These are phyloP conservation scores for Pichia nanzhaoensis DNA, from an alignment of 805 yeast species.

Conservation along the genomic window DNA sequence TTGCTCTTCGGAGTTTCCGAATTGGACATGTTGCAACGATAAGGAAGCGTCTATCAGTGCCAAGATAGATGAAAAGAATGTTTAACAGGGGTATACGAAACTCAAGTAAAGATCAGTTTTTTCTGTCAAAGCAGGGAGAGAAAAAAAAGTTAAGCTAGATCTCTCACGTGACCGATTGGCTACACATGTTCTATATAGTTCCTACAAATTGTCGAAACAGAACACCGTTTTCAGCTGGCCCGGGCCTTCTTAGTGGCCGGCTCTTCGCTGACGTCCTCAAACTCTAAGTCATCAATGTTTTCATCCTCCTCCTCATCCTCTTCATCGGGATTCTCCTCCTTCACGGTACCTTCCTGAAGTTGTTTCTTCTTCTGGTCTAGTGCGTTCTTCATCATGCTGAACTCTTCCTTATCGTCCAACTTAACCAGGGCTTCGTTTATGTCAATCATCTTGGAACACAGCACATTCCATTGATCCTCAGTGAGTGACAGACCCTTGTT, in stretches of 20 bases:
- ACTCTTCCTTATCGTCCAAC: constrained; percentile 25
- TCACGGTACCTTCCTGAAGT: background rate
- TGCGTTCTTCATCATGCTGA: constrained; percentile 15
- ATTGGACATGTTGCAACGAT: too few relatives aligned
- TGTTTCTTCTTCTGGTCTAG: background rate
- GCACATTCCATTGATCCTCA: constrained; percentile 45
- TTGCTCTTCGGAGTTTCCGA: too few relatives aligned
- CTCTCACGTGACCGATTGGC: too few relatives aligned
- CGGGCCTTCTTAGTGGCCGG: constrained; percentile 11
- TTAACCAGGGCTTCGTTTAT: constrained; percentile 44
- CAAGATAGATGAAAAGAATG: too few relatives aligned
- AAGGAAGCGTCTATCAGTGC: too few relatives aligned
- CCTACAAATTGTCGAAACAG: too few relatives aligned
- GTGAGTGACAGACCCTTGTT: constrained; percentile 66
- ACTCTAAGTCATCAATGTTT: constrained; percentile 16
- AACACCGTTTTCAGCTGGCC: constrained; percentile 2
- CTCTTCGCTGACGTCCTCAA: constrained; percentile 18
- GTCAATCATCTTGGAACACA: constrained; percentile 40
- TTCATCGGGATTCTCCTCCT: background rate
- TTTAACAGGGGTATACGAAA: too few relatives aligned
- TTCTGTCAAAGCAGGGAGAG: too few relatives aligned
- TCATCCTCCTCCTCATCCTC: constrained; percentile 15
- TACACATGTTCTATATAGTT: too few relatives aligned
- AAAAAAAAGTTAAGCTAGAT: too few relatives aligned
- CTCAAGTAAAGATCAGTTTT: too few relatives aligned